phyloP scores from a whole-genome alignment of 2,329 filamentous ascomycete genomes.

The Lachnellula occidentalis region DNA sequence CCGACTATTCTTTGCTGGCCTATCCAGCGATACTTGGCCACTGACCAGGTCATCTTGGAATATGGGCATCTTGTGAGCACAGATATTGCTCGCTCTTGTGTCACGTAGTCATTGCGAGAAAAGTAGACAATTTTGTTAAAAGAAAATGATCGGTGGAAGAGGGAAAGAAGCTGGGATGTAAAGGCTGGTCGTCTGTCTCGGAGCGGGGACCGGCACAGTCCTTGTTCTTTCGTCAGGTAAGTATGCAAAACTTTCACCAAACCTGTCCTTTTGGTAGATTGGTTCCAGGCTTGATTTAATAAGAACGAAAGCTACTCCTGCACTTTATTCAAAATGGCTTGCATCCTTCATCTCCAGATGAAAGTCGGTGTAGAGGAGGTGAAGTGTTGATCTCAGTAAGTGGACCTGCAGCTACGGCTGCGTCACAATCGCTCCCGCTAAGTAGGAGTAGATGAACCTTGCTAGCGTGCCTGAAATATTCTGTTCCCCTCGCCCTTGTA shows the following conservation, averaged over 20 bases:
- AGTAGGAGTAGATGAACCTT: not conserved
- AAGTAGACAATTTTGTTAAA: conserved; percentile 3
- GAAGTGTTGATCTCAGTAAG: too few relatives aligned
- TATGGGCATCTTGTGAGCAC: conserved; percentile 47
- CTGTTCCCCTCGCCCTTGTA: not conserved
- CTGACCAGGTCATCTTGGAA: conserved; percentile 48
- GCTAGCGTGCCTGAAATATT: not conserved
- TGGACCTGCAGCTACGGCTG: too few relatives aligned
- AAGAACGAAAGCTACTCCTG: not conserved
- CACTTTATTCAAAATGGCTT: too few relatives aligned
- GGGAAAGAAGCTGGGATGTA: not conserved
- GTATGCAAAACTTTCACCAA: not conserved
- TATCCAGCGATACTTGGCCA: conserved; percentile 13
- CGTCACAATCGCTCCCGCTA: too few relatives aligned
- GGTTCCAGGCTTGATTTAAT: too few relatives aligned
- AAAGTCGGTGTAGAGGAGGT: too few relatives aligned
- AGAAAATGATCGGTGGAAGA: conserved; percentile 8
- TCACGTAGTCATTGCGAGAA: conserved; percentile 20
- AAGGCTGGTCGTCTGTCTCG: conserved; percentile 9
- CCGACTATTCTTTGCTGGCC: conserved; percentile 18
- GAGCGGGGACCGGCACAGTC: conserved; percentile 17
- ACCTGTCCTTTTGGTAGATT: not conserved
- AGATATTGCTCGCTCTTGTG: conserved; percentile 10
- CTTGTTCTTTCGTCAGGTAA: conserved; percentile 6
- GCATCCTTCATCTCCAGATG: too few relatives aligned